Conservation (phyloP, 129 eudicot genomes). For the Apium graveolens region DNA sequence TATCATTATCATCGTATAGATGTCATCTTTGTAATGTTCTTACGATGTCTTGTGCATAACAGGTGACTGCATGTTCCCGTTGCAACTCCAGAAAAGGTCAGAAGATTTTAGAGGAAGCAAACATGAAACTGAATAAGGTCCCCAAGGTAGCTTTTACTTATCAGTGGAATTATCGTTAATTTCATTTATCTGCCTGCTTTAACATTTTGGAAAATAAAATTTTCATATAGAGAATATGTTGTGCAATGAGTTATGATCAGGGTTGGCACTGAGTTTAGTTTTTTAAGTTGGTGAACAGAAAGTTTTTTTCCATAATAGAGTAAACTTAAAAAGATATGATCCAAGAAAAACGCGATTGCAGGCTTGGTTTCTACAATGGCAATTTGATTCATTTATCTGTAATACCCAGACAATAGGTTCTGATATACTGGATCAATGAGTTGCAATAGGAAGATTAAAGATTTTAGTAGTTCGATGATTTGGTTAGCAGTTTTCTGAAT, state of each 20-base stretch:
- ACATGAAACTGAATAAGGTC: constrained; percentile 58
- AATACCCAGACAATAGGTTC: neutral
- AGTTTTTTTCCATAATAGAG: neutral
- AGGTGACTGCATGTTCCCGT: constrained; percentile 89
- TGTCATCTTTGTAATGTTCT: neutral
- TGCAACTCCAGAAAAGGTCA: constrained; percentile 96
- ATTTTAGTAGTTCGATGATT: neutral
- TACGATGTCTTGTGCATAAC: constrained; percentile 8
- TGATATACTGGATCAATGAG: too few species aligned
- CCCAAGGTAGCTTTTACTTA: constrained; percentile 63
- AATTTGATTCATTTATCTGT: neutral
- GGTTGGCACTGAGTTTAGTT: neutral
- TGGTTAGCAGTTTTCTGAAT: neutral
- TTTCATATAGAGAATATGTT: neutral
- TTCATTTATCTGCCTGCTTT: neutral
- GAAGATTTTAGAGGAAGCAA: constrained; percentile 83
- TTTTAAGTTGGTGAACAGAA: neutral
- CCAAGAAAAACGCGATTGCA: neutral
- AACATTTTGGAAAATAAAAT: neutral
- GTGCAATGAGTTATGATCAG: neutral
- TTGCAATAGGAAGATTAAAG: too few species aligned
- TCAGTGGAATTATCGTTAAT: neutral
- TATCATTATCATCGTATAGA: neutral
- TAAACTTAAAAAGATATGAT: neutral
- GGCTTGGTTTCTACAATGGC: neutral